A percentile compares a stretch with the other conserved stretches of the same genome.
Evolutionary conservation across 352 stramenopile species (phyloP).

Genomic region (Chrysophaeum taylorii): DNA sequence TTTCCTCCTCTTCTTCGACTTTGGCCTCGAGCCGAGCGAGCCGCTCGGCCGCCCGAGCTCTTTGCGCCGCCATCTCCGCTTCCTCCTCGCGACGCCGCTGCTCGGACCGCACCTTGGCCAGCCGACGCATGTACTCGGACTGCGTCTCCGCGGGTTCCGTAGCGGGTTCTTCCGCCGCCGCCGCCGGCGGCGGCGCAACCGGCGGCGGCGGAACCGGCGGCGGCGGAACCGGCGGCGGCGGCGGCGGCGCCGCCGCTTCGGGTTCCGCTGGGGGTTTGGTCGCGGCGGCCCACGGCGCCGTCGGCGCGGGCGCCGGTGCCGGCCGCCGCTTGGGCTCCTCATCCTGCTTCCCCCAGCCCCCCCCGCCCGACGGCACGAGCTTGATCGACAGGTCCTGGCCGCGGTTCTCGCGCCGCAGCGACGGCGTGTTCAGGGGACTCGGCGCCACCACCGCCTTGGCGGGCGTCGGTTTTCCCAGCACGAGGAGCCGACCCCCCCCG

Average conservation of each 20-base stretch:
- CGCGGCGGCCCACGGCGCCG: not conserved
- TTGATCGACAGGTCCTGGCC: conserved; percentile 12
- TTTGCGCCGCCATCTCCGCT: not conserved
- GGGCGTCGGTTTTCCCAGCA: not conserved
- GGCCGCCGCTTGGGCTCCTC: not conserved
- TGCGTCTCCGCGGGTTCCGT: not conserved
- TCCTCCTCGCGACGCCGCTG: conserved; percentile 4
- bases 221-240: not conserved
- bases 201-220: not conserved
- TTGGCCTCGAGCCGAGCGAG: not conserved
- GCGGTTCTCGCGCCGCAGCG: conserved; percentile 6
- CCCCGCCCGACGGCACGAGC: conserved; percentile 1
- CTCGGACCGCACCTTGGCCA: not conserved
- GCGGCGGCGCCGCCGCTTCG: not conserved
- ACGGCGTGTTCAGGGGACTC: conserved; percentile 8
- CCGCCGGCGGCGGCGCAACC: not conserved
- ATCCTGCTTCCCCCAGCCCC: not conserved
- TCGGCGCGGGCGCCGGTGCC: not conserved
- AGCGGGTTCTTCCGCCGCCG: not conserved
- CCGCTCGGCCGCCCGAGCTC: not conserved
- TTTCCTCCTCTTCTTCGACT: no score
- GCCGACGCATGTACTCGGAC: conserved; percentile 4
- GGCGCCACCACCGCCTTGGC: not conserved
- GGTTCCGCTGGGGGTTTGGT: no score
- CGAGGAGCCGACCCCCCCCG: not conserved